These are phyloP conservation scores for Pseudogymnoascus sp. DNA, from an alignment of 2,329 filamentous ascomycete species.

Conservation along the genomic window DNA sequence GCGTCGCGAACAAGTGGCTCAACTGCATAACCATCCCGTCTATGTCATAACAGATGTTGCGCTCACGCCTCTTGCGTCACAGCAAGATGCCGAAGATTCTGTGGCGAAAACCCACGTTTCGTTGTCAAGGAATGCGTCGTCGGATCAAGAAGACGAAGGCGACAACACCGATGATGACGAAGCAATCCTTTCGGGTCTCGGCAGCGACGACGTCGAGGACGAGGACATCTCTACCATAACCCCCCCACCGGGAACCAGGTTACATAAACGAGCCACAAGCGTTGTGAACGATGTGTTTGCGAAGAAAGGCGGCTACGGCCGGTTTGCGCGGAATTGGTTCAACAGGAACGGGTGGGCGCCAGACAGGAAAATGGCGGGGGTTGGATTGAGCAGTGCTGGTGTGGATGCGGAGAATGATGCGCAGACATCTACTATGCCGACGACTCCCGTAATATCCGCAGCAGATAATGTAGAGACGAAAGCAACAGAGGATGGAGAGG, in stretches of 20 bases:
- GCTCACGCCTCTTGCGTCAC: conserved; percentile 77
- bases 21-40: conserved; percentile 70
- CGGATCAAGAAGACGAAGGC: conserved; percentile 24
- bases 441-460: background rate
- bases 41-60: conserved; percentile 85
- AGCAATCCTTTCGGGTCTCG: conserved; percentile 27
- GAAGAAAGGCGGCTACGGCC: conserved; percentile 72
- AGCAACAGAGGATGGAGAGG: background rate
- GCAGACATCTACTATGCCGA: background rate
- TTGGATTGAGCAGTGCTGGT: conserved; percentile 3
- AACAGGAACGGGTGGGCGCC: conserved; percentile 72
- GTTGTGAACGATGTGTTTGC: conserved; percentile 85
- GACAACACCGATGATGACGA: conserved; percentile 45
- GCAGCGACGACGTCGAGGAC: conserved; percentile 38
- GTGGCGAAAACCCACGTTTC: conserved; percentile 53
- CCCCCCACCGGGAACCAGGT: background rate
- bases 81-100: conserved; percentile 61
- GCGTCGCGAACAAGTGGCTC: conserved; percentile 77
- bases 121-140: conserved; percentile 23
- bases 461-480: background rate
- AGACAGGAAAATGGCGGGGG: conserved; percentile 25
- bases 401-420: conserved; percentile 7
- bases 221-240: conserved; percentile 18
- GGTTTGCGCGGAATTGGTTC: conserved; percentile 88
- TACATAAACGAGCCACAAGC: conserved; percentile 40